Base-by-base conservation (phyloP, 2,329 filamentous ascomycete genomes). In the Fusarium penzigii region DNA sequence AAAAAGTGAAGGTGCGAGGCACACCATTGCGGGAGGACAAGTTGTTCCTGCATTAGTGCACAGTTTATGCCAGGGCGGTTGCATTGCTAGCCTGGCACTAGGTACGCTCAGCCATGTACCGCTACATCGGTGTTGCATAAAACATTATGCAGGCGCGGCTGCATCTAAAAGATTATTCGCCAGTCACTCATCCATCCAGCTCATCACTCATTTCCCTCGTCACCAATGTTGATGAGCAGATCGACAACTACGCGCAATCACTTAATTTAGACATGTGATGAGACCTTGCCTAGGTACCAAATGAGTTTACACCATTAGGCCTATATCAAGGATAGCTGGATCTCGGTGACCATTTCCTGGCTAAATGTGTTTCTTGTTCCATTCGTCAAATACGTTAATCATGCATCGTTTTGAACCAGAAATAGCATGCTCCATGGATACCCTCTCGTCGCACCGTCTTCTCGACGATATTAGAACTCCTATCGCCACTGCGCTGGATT, bases 11-110 rank as follows among this genome's bases (percentile, higher is more conserved):
- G 48, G 47, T 46, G 51, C 54, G 52, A 25, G 20, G 20, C 20
- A 25, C 20, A 25, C 20, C 20, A 25, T 25, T 25, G 20, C 20
- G 20, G 20, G 56, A 55, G 54, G 49, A 53, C 53, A 42, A 49
- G 49, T 55, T 59, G 63, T 65, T 65, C 63, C 63, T 65, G 63
- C 63, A 65, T 64, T 65, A 65, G 63, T 54, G 55, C 50, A 49
- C 14, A 39, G 46, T 42, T 48, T 46, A 50, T 61, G 52, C 46
- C 58, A 63, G 58, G 54, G 53, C 58, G 20, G 44, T 29, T 39
- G 49, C 54, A 44, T 53, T n/a, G 42, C 12, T 36, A 29, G 39
- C 46, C 49, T 20, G 53, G 51, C 55, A 51, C 20, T 25, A n/a
- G n/a, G n/a, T n/a, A 25, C 20, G 20, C 20, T 25, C 20, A 25